Percentiles rank a stretch among this genome's conserved stretches.
Conservation (phyloP, 1,284 basidiomycete species). For the Grifola frondosa region DNA sequence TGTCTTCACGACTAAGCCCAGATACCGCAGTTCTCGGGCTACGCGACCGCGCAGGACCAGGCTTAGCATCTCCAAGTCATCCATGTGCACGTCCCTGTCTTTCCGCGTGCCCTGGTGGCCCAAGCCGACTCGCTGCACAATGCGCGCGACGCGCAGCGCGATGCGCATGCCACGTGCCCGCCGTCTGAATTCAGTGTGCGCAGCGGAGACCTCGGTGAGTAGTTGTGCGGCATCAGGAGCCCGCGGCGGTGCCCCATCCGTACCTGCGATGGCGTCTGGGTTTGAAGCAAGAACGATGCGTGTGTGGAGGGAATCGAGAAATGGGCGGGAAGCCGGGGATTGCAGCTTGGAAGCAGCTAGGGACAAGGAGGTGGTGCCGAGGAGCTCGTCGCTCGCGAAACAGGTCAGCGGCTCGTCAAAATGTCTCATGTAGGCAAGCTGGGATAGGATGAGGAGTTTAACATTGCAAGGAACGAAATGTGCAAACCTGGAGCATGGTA, state of each 20-base stretch:
- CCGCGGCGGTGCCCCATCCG: not conserved
- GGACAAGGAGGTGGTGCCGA: conserved; percentile 13
- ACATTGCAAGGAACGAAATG: not conserved
- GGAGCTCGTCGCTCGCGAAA: conserved; percentile 38
- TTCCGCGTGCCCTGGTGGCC: conserved; percentile 36
- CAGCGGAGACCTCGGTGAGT: conserved; percentile 36
- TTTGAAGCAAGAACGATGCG: conserved; percentile 25
- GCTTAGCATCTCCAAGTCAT: conserved; percentile 33
- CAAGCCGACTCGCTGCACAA: conserved; percentile 41
- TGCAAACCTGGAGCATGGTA: conserved; percentile 58
- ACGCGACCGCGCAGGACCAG: conserved; percentile 43
- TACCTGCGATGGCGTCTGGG: not conserved
- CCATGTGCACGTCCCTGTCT: conserved; percentile 9
- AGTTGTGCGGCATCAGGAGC: conserved; percentile 4
- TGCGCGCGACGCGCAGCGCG: conserved; percentile 45
- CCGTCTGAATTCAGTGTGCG: conserved; percentile 38
- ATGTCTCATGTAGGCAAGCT: conserved; percentile 69
- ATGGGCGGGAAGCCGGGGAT: conserved; percentile 31
- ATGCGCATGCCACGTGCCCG: conserved; percentile 41
- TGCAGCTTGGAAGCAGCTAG: conserved; percentile 24
- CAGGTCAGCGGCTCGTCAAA: conserved; percentile 59
- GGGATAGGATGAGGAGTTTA: not conserved
- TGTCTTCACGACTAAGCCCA: conserved; percentile 49
- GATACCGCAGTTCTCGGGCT: conserved; percentile 40
- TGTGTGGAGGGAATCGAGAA: conserved; percentile 43